A percentile compares a stretch with the other conserved stretches of the same genome.
phyloP scores from a whole-genome alignment of 2,329 filamentous ascomycete genomes.

The Fusarium cicatricum region DNA sequence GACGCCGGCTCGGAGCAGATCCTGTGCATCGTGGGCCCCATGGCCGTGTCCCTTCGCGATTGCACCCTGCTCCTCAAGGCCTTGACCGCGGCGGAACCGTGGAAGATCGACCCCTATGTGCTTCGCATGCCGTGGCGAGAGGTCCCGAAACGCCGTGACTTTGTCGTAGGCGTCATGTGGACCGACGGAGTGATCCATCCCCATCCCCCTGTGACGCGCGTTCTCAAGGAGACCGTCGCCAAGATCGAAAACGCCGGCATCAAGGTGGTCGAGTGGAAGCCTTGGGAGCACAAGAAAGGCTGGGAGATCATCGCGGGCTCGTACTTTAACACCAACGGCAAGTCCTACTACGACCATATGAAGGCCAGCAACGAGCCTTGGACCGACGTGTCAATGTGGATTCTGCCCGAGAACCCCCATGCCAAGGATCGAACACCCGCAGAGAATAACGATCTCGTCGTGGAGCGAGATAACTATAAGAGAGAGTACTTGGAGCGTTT shows the following conservation, averaged over 20 bases:
- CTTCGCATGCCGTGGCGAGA: constrained; percentile 6
- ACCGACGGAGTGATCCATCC: constrained; percentile 16
- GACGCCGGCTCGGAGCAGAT: constrained; percentile 43
- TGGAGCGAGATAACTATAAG: too few relatives aligned
- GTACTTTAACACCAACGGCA: too few relatives aligned
- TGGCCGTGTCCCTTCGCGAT: constrained; percentile 11
- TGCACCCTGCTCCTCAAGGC: constrained; percentile 1
- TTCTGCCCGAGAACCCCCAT: too few relatives aligned
- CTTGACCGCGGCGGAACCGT: constrained; percentile 1
- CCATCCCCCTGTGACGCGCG: constrained; percentile 18
- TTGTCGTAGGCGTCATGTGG: constrained; percentile 11
- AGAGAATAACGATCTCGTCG: too few relatives aligned
- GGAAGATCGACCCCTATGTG: constrained; percentile 5
- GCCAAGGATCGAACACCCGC: too few relatives aligned
- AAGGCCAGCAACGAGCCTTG: too few relatives aligned
- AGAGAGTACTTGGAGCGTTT: too few relatives aligned
- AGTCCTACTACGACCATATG: too few relatives aligned
- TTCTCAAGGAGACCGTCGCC: background rate
- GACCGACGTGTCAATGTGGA: too few relatives aligned
- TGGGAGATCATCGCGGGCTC: too few relatives aligned
- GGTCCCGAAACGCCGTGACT: background rate
- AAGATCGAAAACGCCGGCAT: background rate
- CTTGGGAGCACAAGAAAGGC: too few relatives aligned
- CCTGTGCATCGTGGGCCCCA: constrained; percentile 53
- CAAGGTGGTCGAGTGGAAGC: too few relatives aligned